A percentile compares a stretch with the other conserved stretches of the same genome.
These are phyloP conservation scores for Globisporangium cederbergense DNA, from an alignment of 352 stramenopile genomes.

Conservation along the genomic window DNA sequence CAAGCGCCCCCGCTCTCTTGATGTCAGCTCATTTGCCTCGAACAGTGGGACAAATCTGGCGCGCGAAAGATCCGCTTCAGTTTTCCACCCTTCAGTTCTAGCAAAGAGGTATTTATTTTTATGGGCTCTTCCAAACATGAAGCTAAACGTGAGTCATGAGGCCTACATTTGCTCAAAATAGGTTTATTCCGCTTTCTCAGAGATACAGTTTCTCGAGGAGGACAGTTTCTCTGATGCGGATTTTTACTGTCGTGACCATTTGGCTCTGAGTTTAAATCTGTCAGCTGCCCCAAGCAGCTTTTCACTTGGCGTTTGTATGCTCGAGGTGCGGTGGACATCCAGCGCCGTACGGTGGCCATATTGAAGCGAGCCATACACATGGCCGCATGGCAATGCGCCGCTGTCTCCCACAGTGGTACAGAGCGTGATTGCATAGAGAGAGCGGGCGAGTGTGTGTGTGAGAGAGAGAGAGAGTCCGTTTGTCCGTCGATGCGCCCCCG, in stretches of 20 bases:
- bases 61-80: background rate
- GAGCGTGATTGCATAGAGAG: slow-evolving; percentile 2
- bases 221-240: too few relatives aligned
- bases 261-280: too few relatives aligned
- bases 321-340: background rate
- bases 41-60: background rate
- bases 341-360: background rate
- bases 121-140: background rate
- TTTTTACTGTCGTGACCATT: too few relatives aligned
- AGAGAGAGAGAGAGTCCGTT: slow-evolving; percentile 4
- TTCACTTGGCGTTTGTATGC: background rate
- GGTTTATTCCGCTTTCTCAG: too few relatives aligned
- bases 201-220: too few relatives aligned
- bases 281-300: background rate
- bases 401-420: slow-evolving; percentile 1
- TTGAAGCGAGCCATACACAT: slow-evolving; percentile 3
- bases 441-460: slow-evolving; percentile 2
- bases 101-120: background rate
- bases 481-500: background rate
- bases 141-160: background rate
- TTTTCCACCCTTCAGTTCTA: background rate
- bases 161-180: background rate
- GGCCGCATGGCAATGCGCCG: background rate
- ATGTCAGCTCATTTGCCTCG: background rate
- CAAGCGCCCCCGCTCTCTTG: too few relatives aligned